Evolutionary conservation across 1,284 basidiomycete species (phyloP), one percentile per base, ranked within the genome.

Genomic region (Testicularia cyperi): DNA sequence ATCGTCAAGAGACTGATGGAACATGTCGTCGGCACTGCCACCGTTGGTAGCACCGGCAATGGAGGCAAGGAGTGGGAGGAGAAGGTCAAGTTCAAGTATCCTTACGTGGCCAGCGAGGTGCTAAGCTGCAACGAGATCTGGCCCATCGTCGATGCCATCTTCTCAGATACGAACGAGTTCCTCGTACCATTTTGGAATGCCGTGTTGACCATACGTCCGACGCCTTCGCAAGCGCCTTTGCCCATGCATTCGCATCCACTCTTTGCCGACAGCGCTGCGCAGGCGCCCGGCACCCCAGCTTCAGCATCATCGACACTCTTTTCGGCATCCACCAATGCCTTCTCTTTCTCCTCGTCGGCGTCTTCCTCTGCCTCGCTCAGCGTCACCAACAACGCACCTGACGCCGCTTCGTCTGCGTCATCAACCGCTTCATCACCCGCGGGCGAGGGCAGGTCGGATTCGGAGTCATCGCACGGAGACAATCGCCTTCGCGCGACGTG

Each of bases 51-150:
- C 55, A 83, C 81, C 4, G 63, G 62, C 9, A n/a, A n/a, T n/a
- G n/a, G n/a, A n/a, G 70, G 66, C 28, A 65, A 61, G 28, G 65
- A 70, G 6, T 69, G 66, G 62, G 70, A 72, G 46, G 72, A 77
- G 33, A 72, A 75, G 38, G 68, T 75, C 45, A 65, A 66, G 16
- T 75, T 75, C 61, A 76, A 76, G 69, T 97, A 92, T 77, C 92
- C 94, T 0, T 90, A 90, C 72, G 84, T 95, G 24, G 88, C 91
- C 14, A 92, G 92, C 14, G 95, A 99, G 78, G 91, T 98, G 22
- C 83, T 99, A 25, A 92, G 91, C 78, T 61, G 57, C 36, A 88
- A 88, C 78, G 92, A 96, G 70, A 86, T 95, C 77, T 95, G 91
- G 87, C 88, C 87, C 16, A 88, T 98, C 66, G 86, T 91, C 37